Base-by-base conservation (phyloP, 768 basidiomycete genomes). In the Auricularia heimuer region DNA sequence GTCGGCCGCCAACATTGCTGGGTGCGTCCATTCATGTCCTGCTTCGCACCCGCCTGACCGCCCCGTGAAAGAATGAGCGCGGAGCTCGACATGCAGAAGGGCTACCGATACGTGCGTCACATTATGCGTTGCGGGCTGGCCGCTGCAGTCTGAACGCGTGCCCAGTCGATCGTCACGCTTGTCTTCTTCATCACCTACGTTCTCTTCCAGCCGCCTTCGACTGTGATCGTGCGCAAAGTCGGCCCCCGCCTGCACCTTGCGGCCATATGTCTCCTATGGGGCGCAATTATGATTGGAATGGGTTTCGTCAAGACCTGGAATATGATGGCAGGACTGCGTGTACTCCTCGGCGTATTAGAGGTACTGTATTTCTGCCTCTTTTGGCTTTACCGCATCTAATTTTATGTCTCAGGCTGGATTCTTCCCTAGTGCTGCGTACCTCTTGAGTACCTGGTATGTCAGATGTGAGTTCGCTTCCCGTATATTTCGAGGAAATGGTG, bases 161-260 rank as follows among this genome's bases (percentile, higher is more conserved):
- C 39, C 7, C 73, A 74, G 66, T 69, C 70, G 51, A 67, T 74
- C 62, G 67, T 70, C 54, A 68, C 70, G 7, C 66, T 74, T 12
- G 66, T 73, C 11, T 74, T 74, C 69, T 74, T 74, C 64, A 63
- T 73, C 33, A 73, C 73, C 24, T 74, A 68, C 36, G 44, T 64
- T 42, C 54, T 68, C 35, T 47, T 65, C 65, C 61, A 24, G 61
- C 29, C 45, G 10, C 61, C 47, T 7, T 51, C 47, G 47, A 51
- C 47, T 8, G 47, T 51, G 14, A 16, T 51, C 47, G 21, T 51
- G 18, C 47, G 47, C 47, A 51, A 10, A 34, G 18, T 54, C 18
- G 36, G 35, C 4, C 35, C n/a, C 8, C 36, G 39, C 47, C 35
- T 47, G 36, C 45, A 35, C 64, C 12, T 24, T 61, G 1, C 54